Evolutionary conservation across 371 early-diverging fungal species (phyloP).

Genomic region (Mucor piriformis): DNA sequence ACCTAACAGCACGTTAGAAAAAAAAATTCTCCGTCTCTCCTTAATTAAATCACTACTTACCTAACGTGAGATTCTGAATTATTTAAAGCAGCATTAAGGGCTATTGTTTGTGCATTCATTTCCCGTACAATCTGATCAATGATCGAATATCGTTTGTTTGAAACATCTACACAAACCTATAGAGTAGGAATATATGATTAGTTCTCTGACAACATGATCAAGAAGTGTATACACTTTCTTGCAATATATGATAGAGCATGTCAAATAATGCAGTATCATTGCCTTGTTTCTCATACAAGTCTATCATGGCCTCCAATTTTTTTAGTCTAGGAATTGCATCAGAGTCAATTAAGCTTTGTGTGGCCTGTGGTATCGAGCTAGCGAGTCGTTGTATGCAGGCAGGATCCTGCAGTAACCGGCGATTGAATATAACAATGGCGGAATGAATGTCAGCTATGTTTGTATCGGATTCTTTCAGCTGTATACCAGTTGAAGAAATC

Average conservation of each 20-base stretch:
- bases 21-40: not conserved
- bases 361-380: not conserved
- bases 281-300: not conserved
- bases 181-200: not conserved
- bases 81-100: constrained; percentile 19
- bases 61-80: constrained; percentile 23
- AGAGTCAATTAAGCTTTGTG: not conserved
- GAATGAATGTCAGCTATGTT: not conserved
- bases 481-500: constrained; percentile 10
- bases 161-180: constrained; percentile 5
- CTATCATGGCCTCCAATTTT: constrained; percentile 4
- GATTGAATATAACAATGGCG: constrained; percentile 21
- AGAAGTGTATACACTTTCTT: not conserved
- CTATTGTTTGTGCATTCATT: constrained; percentile 19
- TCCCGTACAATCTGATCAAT: constrained; percentile 15
- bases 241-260: not conserved
- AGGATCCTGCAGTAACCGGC: constrained; percentile 20
- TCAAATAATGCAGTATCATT: not conserved
- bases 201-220: too few relatives aligned
- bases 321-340: constrained; percentile 12
- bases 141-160: not conserved
- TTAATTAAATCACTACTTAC: constrained; percentile 8
- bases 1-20: not conserved
- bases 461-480: constrained; percentile 13
- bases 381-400: not conserved